phyloP scores from a whole-genome alignment of 2,329 filamentous ascomycete species.

The Apiospora pterosperma region DNA sequence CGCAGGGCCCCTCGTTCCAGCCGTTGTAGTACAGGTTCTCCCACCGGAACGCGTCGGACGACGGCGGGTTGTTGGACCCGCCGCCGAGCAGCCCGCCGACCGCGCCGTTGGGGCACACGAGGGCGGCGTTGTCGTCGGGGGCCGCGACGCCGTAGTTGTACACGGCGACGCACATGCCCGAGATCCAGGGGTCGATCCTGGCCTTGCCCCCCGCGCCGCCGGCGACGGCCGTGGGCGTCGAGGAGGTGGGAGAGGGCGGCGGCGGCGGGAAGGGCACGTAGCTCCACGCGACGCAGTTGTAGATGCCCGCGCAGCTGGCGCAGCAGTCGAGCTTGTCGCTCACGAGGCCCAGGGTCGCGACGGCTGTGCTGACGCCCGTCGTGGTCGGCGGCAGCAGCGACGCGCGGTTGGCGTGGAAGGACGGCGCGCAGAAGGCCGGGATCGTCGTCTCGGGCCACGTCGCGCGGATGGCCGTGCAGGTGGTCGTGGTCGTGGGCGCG shows the following conservation, averaged over 20 bases:
- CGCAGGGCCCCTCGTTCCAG: neutral
- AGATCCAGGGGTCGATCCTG: neutral
- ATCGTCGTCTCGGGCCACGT: neutral
- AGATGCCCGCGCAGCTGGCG: constrained; percentile 1
- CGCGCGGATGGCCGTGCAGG: neutral
- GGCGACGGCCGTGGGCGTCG: too few species aligned
- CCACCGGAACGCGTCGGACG: neutral
- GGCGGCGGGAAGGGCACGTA: neutral
- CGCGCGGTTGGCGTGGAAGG: neutral
- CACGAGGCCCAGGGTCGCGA: neutral
- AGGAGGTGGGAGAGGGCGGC: neutral
- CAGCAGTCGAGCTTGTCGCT: constrained; percentile 3
- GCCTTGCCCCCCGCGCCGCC: neutral
- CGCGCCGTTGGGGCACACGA: neutral
- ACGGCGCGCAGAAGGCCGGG: constrained; percentile 1
- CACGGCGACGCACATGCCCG: neutral
- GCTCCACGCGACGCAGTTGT: constrained; percentile 2
- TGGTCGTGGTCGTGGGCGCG: neutral
- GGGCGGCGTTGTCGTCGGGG: neutral
- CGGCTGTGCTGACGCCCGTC: neutral
- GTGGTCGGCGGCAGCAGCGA: neutral
- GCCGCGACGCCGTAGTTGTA: neutral
- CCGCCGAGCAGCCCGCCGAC: constrained; percentile 1
- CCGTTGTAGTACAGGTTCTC: constrained; percentile 1
- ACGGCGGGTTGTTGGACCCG: neutral